A percentile compares a stretch with the other conserved stretches of the same genome.
These are phyloP conservation scores for Panicum virgatum DNA, from an alignment of 202 grass and related monocot genomes.

Conservation along the genomic window DNA sequence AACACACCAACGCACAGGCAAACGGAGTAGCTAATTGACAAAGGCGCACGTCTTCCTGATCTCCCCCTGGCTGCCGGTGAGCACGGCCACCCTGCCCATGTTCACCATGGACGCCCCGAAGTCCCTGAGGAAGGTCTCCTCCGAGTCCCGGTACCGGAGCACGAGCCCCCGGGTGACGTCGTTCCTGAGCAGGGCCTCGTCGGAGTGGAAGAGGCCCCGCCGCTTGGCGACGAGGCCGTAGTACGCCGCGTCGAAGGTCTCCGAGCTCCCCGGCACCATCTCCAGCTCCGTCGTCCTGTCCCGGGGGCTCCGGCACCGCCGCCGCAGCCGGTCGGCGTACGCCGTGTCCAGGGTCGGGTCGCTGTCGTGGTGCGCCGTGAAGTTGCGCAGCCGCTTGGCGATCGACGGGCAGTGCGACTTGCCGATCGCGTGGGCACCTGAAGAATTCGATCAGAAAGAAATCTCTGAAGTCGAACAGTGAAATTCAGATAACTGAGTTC, in stretches of 20 bases:
- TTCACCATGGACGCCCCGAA: conserved; percentile 70
- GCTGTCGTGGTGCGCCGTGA: conserved; percentile 24
- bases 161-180: conserved; percentile 20
- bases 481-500: no score
- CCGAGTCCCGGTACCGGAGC: conserved; percentile 5
- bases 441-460: neutral
- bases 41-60: conserved; percentile 56
- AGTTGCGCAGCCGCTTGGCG: conserved; percentile 42
- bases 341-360: conserved; percentile 46
- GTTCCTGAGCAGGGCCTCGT: conserved; percentile 49
- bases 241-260: conserved; percentile 44
- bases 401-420: conserved; percentile 49
- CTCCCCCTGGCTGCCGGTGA: conserved; percentile 49
- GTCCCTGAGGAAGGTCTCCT: conserved; percentile 58
- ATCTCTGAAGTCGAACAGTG: neutral
- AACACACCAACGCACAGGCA: neutral
- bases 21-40: conserved; percentile 39
- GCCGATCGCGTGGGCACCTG: conserved; percentile 48
- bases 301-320: neutral
- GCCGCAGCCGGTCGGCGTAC: conserved; percentile 22
- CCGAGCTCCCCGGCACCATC: conserved; percentile 48
- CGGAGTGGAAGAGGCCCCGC: conserved; percentile 51
- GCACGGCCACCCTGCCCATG: conserved; percentile 66
- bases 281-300: conserved; percentile 46
- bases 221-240: conserved; percentile 32